These are phyloP conservation scores for Solanum chilense DNA, from an alignment of 257 asterid genomes.

Conservation along the genomic window DNA sequence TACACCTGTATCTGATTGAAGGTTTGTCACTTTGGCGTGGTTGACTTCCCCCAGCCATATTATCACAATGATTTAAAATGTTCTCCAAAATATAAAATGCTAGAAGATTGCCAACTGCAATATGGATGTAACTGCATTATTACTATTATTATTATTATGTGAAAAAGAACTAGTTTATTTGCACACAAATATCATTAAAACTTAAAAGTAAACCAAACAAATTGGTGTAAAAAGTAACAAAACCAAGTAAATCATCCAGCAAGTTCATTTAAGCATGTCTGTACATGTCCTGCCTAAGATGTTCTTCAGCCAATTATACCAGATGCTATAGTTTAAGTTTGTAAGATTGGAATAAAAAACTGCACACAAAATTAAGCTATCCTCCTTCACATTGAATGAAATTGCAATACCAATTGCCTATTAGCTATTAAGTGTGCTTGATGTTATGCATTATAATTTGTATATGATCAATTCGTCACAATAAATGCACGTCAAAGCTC, in stretches of 20 bases:
- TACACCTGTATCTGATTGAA: conserved; percentile 29
- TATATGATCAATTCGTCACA: background rate
- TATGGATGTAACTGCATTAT: background rate
- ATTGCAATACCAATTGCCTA: background rate
- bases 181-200: background rate
- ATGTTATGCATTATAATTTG: background rate
- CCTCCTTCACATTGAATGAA: background rate
- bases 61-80: background rate
- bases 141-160: background rate
- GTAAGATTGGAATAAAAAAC: background rate
- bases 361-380: background rate
- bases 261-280: background rate
- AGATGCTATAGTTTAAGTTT: background rate
- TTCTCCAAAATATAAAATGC: background rate
- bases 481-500: background rate
- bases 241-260: background rate
- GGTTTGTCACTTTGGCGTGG: conserved; percentile 30
- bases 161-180: background rate
- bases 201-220: background rate
- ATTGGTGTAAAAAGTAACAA: background rate
- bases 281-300: background rate
- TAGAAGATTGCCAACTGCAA: conserved; percentile 1
- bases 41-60: conserved; percentile 33
- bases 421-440: background rate
- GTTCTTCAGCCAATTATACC: background rate